Base-by-base conservation (phyloP, 176 grass and related monocot species). In the Cenchrus purpureus region DNA sequence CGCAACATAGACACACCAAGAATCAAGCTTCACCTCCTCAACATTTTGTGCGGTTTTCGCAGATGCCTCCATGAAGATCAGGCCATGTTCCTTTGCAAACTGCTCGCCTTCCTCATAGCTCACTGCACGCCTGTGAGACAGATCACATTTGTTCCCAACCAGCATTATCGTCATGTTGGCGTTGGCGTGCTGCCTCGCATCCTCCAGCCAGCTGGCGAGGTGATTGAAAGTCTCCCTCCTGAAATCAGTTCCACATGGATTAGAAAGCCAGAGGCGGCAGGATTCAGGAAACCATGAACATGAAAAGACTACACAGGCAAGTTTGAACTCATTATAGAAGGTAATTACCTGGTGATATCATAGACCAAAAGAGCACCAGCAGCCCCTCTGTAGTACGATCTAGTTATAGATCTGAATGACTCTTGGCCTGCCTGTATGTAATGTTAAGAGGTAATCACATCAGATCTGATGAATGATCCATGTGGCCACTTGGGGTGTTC, bases 171-270 rank as follows among this genome's bases (percentile, higher is more conserved):
- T 88, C 93, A 95, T 95, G 71, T 92, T 95, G 34, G 93, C 85
- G 44, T 86, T 95, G 0, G 93, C 88, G 12, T 92, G 93, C n/a
- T 95, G 85, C 86, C 90, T 92, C 61, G 93, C 93, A 73, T 95
- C 93, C 68, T 95, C 93, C 40, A 95, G 83, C 93, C 93, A 92
- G 79, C 93, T 95, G 10, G 85, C 93, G 7, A 95, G 93, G 73
- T 95, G 93, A 56, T 95, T 95, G 55, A 95, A 95, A 29, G 90
- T 95, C 88, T 95, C 93, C 83, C 93, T 92, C 88, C 93, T 95
- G 76, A 49, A 78, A 16, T 57, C 1, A 8, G 29, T 52, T 63
- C 22, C 75, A 22, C 12, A 75, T n/a, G 45, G 14, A 66, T 13
- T 40, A 10, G 42, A 19, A 45, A 8, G 61, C 5, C 8, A 34